phyloP scores from a whole-genome alignment of 2,329 filamentous ascomycete genomes.

The Neonectria faginata region DNA sequence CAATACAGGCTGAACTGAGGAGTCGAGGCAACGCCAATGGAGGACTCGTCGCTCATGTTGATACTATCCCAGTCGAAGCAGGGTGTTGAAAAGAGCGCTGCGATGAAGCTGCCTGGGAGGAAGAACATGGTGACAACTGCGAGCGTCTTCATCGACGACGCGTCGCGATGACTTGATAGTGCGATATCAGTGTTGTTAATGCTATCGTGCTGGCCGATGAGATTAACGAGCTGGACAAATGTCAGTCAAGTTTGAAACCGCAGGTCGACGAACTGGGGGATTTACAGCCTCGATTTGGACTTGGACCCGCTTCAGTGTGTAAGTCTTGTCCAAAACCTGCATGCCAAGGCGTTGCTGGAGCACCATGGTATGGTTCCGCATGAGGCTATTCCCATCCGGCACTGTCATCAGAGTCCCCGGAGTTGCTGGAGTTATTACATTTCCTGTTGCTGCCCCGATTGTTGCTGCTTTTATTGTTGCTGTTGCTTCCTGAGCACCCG shows the following conservation, averaged over 20 bases:
- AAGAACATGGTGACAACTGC: constrained; percentile 59
- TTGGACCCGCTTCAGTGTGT: constrained; percentile 52
- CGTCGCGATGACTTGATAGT: constrained; percentile 53
- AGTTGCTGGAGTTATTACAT: background rate
- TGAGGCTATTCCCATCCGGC: constrained; percentile 34
- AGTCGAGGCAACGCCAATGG: constrained; percentile 47
- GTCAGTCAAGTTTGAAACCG: constrained; percentile 15
- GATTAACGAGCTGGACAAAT: constrained; percentile 50
- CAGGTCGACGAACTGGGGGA: background rate
- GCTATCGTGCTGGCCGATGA: constrained; percentile 54
- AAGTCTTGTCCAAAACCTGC: constrained; percentile 53
- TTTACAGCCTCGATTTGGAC: constrained; percentile 55
- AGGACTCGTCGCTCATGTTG: constrained; percentile 30
- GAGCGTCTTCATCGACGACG: constrained; percentile 58
- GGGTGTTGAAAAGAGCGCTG: constrained; percentile 55
- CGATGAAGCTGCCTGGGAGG: constrained; percentile 56
- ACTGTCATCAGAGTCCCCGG: background rate
- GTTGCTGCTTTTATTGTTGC: background rate
- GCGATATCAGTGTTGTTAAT: constrained; percentile 52
- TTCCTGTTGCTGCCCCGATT: background rate
- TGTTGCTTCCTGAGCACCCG: constrained; percentile 19
- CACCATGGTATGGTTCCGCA: constrained; percentile 46
- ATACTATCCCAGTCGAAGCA: constrained; percentile 51
- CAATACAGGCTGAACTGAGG: constrained; percentile 56
- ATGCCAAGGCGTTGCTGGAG: constrained; percentile 50